Base-by-base conservation (phyloP, 139 green algal genomes). In the Tetradesmus lagerheimii region DNA sequence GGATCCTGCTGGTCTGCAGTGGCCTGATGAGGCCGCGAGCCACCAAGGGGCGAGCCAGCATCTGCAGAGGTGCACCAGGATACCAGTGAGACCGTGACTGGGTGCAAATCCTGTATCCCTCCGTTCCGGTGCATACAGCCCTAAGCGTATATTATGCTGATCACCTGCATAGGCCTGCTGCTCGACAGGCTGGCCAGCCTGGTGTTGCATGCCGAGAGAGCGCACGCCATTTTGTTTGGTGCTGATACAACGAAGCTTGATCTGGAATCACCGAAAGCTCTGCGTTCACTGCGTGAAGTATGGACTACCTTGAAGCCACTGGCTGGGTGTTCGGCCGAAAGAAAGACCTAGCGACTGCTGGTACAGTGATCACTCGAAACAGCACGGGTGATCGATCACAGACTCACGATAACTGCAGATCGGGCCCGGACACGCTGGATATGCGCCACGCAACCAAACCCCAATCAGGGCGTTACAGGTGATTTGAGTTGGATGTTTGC, bases 41-140 rank as follows among this genome's bases (percentile, higher is more conserved):
- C 78, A 47, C 78, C 16, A 64, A 31, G 78, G 43, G 31, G 34
- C 78, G n/a, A 45, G 45, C 78, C 35, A 64, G 35, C 78, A 29
- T 43, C 78, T 84, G 34, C 78, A 89, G 89, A 31, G 41, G 34
- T 16, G 12, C 41, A 47, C 12, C 14, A 45, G 27, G 11, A 67
- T 86, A 18, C 41, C 80, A 66, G 80, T 29, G 39, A 66, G n/a
- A 34, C 80, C 43, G 39, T 71, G 80, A 43, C 39, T 74, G 80
- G n/a, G 89, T 64, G 83, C 74, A 20, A 71, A 18, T 31, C 57
- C 57, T n/a, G 25, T 0, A n/a, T 20, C 25, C 3, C 23, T 71
- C 4, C 23, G 16, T 9, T 71, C 57, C 25, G 31, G 4, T 5
- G n/a, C 23, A 9, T 1, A 9, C 25, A 71, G 23, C 23, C 23